phyloP scores from a whole-genome alignment of 2,329 filamentous ascomycete genomes.

The Aspergillus pseudoglaucus region DNA sequence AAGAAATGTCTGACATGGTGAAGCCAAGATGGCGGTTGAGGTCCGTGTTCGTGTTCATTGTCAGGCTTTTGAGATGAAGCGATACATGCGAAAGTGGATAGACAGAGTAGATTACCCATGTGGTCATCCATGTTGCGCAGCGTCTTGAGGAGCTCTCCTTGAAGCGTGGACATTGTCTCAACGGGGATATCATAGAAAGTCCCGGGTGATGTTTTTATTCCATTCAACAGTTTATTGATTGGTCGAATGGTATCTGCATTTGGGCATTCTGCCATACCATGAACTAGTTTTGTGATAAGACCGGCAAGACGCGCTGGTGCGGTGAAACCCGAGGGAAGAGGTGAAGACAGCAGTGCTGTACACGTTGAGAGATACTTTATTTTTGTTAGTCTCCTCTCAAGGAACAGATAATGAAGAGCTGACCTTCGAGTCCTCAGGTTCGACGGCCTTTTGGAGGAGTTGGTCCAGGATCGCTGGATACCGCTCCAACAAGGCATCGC shows the following conservation, averaged over 20 bases:
- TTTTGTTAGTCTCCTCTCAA: not conserved
- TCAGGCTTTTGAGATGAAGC: constrained; percentile 12
- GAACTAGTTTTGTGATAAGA: constrained; percentile 28
- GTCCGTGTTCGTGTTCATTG: constrained; percentile 9
- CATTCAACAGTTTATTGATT: constrained; percentile 27
- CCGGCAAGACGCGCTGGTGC: constrained; percentile 26
- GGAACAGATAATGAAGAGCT: too few species aligned
- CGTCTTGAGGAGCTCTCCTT: constrained; percentile 30
- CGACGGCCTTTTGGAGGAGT: constrained; percentile 25
- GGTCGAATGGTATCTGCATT: constrained; percentile 27
- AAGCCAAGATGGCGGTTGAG: constrained; percentile 23
- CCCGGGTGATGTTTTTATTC: constrained; percentile 20
- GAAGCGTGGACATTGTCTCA: constrained; percentile 30
- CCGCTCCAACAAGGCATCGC: constrained; percentile 26
- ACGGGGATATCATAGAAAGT: constrained; percentile 24
- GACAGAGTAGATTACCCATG: constrained; percentile 35
- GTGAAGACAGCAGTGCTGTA: constrained; percentile 27
- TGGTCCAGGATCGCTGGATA: constrained; percentile 30
- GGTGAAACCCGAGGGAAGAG: constrained; percentile 22
- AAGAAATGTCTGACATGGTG: constrained; percentile 34
- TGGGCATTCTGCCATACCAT: constrained; percentile 22
- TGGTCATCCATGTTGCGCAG: constrained; percentile 35
- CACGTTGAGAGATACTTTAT: constrained; percentile 27
- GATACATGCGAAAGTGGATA: constrained; percentile 35
- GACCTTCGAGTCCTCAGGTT: constrained; percentile 23